Base-by-base conservation (phyloP, 768 basidiomycete species). In the Kwoniella pini region DNA sequence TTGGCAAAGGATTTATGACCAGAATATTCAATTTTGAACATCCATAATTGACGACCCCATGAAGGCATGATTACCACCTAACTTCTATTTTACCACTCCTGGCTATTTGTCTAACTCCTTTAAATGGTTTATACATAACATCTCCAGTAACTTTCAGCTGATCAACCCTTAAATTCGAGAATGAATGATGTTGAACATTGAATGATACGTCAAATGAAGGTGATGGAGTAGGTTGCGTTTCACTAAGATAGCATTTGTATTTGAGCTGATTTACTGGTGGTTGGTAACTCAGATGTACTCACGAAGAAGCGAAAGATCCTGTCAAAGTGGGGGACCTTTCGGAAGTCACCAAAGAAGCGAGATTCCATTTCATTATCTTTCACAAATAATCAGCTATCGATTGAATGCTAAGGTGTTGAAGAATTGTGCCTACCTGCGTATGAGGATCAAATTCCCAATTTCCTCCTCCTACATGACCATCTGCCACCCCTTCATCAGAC, bases 61-160 rank as follows among this genome's bases (percentile, higher is more conserved):
- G n/a, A n/a, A n/a, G n/a, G n/a, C n/a, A n/a, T n/a, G n/a, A 42
- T 42, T 53, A 80, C 79, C 80, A 80, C 54, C 84, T 71, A 76
- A 82, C 90, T 77, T 91, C 90, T 3, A 91, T 81, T 54, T 84
- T 82, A 1, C 87, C 89, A n/a, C 80, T 63, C 43, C 62, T 75
- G 30, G 84, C 84, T 39, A 83, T 81, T 44, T 86, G 85, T 71
- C 91, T 81, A 51, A 96, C 88, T 15, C 93, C 93, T 77, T 94
- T 95, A 80, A 89, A 96, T 11, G 89, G 89, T 78, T 94, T 95
- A 78, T 94, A 94, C 11, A 78, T 79, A 75, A 93, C 90, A 12
- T 88, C 87, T 1, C 82, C 86, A 26, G 90, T 80, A 0, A 79
- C 75, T 77, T 86, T 90, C 43, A 95, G 83, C 68, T 92, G 88